Conservation (phyloP, 306 rosid species). For the Prosopis cineraria region DNA sequence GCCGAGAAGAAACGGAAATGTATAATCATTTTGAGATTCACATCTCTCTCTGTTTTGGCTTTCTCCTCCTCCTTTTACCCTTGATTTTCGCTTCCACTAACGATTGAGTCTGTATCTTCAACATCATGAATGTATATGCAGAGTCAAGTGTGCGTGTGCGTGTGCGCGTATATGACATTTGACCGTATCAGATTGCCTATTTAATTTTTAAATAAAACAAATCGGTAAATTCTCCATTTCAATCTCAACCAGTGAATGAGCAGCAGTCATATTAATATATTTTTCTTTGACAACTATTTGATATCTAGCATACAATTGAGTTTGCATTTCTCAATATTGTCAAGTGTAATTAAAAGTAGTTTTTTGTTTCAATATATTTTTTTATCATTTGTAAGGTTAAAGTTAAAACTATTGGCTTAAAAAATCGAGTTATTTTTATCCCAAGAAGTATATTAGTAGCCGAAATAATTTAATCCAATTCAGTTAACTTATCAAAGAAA, state of each 20-base stretch:
- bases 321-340: too few species aligned
- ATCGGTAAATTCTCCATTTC: not conserved
- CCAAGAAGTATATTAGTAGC: not conserved
- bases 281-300: too few species aligned
- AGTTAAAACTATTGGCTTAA: not conserved
- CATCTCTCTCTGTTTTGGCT: not conserved
- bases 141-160: not conserved
- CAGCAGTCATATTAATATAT: not conserved
- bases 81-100: constrained; percentile 1
- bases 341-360: not conserved
- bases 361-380: too few species aligned
- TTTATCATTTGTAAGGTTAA: not conserved
- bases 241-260: not conserved
- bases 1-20: not conserved
- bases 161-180: not conserved
- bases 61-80: not conserved
- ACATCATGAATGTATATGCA: not conserved
- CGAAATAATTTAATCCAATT: not conserved
- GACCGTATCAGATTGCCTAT: not conserved
- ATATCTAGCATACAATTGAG: too few species aligned
- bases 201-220: not conserved
- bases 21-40: not conserved
- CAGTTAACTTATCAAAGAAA: not conserved
- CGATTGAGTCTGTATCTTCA: not conserved
- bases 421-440: not conserved